Evolutionary conservation across 1,284 basidiomycete genomes (phyloP), one percentile per base, ranked within the genome.

Genomic region (Cerrena zonata): DNA sequence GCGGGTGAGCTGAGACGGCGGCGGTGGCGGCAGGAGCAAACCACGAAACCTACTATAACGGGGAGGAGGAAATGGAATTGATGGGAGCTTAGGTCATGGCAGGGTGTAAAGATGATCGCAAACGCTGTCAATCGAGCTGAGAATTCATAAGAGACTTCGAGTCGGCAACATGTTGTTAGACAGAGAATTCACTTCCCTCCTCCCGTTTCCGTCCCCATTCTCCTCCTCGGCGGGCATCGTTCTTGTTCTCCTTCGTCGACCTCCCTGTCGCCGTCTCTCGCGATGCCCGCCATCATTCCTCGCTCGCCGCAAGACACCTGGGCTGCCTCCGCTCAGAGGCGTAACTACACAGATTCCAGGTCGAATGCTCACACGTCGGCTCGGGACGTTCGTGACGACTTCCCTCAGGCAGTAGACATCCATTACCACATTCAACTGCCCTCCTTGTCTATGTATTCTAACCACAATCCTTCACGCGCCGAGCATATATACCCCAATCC

Each of bases 401-500:
- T 27, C 18, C 3, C 38, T 41, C 18, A 42, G 36, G 21, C 18
- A 23, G 5, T 34, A 43, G 2, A 39, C 45, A 48, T 38, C 34
- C 47, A n/a, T 36, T 49, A 47, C 41, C 42, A 52, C 18, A 25
- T 45, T 13, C 19, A 41, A 19, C 25, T 38, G 21, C 42, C 37
- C 43, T 21, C 42, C 45, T 50, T 36, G 19, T 23, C 23, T 19
- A 34, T 38, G 15, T 23, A 49, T 23, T 19, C 21, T 23, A 21
- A 38, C 22, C 48, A 53, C 48, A 50, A 42, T 47, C 49, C 52
- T 48, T 53, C 46, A 19, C 25, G 26, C 41, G 23, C 46, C 44
- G 19, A 48, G 50, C 48, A 44, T 48, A 21, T 27, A 34, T 40
- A 40, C 22, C 37, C 23, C 18, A 40, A 7, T 23, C 48, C 48